Evolutionary conservation across 768 basidiomycete genomes (phyloP).

Genomic region (Rubroboletus pulcherrimus): DNA sequence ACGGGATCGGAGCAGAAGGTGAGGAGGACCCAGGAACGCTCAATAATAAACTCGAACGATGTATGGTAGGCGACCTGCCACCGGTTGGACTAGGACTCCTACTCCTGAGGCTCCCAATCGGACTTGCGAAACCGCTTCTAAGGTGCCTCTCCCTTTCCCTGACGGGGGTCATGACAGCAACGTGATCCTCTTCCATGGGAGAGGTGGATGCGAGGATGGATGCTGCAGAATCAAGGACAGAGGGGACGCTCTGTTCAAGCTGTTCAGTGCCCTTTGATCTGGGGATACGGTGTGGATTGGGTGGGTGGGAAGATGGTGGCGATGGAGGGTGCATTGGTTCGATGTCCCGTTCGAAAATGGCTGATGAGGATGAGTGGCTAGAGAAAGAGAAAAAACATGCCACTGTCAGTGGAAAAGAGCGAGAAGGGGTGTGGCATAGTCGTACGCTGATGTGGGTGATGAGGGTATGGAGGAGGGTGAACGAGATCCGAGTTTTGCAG

Average conservation of each 20-base stretch:
- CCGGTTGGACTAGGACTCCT: conserved; percentile 62
- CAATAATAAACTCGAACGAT: conserved; percentile 45
- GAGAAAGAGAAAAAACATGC: neutral
- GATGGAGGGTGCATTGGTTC: conserved; percentile 49
- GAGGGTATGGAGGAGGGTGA: conserved; percentile 77
- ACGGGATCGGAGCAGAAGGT: conserved; percentile 15
- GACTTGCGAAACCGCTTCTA: conserved; percentile 60
- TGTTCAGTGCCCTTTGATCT: conserved; percentile 70
- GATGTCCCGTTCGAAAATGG: conserved; percentile 91
- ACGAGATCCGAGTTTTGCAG: conserved; percentile 50
- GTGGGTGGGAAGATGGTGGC: conserved; percentile 36
- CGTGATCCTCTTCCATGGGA: conserved; percentile 49
- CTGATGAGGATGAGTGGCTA: conserved; percentile 73
- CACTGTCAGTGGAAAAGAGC: conserved; percentile 7
- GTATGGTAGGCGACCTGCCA: conserved; percentile 32
- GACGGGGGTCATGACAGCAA: conserved; percentile 61
- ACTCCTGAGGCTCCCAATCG: conserved; percentile 59
- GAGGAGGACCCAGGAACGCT: conserved; percentile 42
- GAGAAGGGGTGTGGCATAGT: conserved; percentile 12
- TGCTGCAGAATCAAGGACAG: conserved; percentile 81
- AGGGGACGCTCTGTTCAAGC: conserved; percentile 77
- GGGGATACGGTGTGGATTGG: conserved; percentile 70
- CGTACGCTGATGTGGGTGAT: conserved; percentile 75
- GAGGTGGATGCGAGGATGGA: conserved; percentile 53
- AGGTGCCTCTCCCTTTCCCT: conserved; percentile 26